Evolutionary conservation across 768 basidiomycete genomes (phyloP), one percentile per base, ranked within the genome.

Genomic region (Mycena albidolilacea): DNA sequence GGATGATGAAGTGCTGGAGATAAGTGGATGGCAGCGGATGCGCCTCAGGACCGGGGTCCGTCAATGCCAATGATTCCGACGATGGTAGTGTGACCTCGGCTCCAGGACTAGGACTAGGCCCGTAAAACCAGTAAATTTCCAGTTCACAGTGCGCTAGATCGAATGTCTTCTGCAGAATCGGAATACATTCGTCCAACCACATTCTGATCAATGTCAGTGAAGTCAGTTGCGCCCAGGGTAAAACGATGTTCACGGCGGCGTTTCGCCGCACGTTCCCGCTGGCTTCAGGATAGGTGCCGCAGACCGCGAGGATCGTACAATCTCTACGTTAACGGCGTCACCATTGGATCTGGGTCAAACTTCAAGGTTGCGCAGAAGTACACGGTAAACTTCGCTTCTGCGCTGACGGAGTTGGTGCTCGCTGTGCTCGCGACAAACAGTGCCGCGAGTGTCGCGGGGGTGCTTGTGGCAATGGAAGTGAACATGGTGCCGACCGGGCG

Each of bases 401-500:
- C 57, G 9, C 38, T 65, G 5, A 11, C 43, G 11, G 60, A 67
- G 43, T 11, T 72, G 10, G 65, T 72, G 1, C 41, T 67, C 44
- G 71, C 71, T 0, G 71, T 72, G n/a, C 50, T 62, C 21, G 65
- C 50, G 0, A 67, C 38, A 7, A 72, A 72, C 30, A 44, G 58
- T 12, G 70, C 21, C 14, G 57, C 70, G 23, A 55, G 64, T 14
- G 7, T 23, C 1, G 70, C 70, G 17, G 70, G 70, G 8, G 15
- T 71, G 11, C 12, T 67, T 7, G 38, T 62, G 39, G 58, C 14
- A 3, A 60, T 66, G 58, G 70, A 71, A 50, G 30, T 71, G 35
- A 71, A 71, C 48, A 71, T 71, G 70, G 58, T 44, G 30, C 61
- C 69, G 1, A 48, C n/a, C 2, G 69, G 62, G 23, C 41, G 69